Evolutionary conservation across 129 eudicot genomes (phyloP), one percentile per base, ranked within the genome.

Genomic region (Sambucus nigra): DNA sequence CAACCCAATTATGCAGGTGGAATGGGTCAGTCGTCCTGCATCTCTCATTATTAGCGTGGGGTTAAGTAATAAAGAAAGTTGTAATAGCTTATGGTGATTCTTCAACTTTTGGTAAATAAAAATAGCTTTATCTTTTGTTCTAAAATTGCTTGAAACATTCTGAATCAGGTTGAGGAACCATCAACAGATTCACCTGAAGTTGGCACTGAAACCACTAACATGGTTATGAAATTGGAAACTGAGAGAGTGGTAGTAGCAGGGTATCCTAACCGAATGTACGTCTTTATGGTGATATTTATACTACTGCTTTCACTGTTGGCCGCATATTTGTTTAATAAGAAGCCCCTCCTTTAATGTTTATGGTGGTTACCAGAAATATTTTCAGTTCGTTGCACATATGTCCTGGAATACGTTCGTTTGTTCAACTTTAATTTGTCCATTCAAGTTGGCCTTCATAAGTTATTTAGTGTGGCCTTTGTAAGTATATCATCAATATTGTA

Each of bases 111-210:
- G 15, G 14, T 32, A 10, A 20, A 18, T 3, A 25, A 7, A 4
- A 7, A n/a, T n/a, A n/a, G n/a, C n/a, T n/a, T n/a, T 46, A 23
- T 23, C 32, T 33, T 38, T 22, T 25, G 3, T 2, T 28, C 35
- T 0, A 26, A 33, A 46, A 29, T 16, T 12, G 20, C 60, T 29
- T 7, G 44, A 27, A 14, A 35, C 40, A 32, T 63, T 51, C 22
- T 56, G 46, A 19, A 31, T n/a, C 71, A 88, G 94, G 81, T 51
- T 65, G 84, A 80, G 25, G 80, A 80, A 66, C 52, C 72, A 69
- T 41, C 64, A 20, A 40, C 65, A 2, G 69, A 69, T 28, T 18
- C 40, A 49, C 32, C 62, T 11, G 54, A 39, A 19, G 50, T 41
- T 8, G 75, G 56, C 28, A 69, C 62, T 53, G 86, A 66, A 74